Evolutionary conservation across 371 early-diverging fungal genomes (phyloP), one percentile per base, ranked within the genome.

Genomic region (Zychaea mexicana): DNA sequence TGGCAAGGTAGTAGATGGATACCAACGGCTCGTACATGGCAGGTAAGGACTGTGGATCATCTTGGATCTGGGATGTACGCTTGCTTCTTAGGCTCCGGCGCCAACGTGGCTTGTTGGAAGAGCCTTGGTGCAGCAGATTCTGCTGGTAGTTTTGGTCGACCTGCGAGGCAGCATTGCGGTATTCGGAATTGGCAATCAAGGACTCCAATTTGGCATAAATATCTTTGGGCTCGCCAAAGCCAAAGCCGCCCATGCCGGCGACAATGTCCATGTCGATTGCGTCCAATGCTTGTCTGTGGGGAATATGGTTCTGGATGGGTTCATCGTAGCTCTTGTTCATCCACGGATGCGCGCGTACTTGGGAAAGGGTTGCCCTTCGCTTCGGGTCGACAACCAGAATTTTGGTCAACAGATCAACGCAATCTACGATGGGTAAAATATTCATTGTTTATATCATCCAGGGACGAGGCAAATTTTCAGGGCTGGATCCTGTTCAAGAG

Each of bases 1-100:
- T 85, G 22, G 94, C 94, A 33, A 96, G 83, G 64, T 92, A 90
- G 65, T 96, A 96, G 22, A 96, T 91, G 61, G 92, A 93, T 9
- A 94, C 81, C 30, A 93, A 68, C 2, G 94, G 94, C 64, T 87
- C 84, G 21, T 78, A 81, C 78, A 78, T 78, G 42, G 76, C 81
- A 2, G 81, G 78, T 12, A 78, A 38, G 1, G 76, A 71, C 46
- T 61, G 65, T n/a, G 78, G 78, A 30, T 81, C 81, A 27, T 81
- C 81, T 15, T 58, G 49, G 22, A 61, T 28, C 2, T 55, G 62
- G 2, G 63, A 60, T n/a, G 15, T 27, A 6, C 59, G 57, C 27
- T 64, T 58, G 8, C 46, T 47, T 24, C 38, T 22, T 9, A 65
- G 28, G 31, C 66, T 70, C 4, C 70, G 63, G 8, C 70, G 62